A percentile compares a stretch with the other conserved stretches of the same genome.
Conservation (phyloP, 2,329 filamentous ascomycete genomes). For the Trichoderma sp. region DNA sequence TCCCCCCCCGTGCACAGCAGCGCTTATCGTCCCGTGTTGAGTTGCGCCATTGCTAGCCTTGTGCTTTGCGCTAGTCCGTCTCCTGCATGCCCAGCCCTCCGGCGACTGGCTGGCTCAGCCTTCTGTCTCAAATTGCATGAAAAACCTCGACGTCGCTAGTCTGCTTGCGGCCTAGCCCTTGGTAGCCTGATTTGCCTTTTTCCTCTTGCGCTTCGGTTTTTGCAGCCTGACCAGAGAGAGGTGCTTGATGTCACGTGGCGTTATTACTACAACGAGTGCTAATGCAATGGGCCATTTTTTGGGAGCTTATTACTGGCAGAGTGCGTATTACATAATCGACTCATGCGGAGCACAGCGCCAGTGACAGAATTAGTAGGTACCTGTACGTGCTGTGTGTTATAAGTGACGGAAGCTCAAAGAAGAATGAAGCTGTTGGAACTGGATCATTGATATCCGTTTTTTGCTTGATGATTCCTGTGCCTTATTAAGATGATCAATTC, state of each 20-base stretch:
- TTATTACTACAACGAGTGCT: background rate
- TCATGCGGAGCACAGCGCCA: background rate
- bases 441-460: background rate
- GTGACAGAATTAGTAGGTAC: background rate
- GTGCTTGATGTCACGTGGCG: background rate
- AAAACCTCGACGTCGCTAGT: background rate
- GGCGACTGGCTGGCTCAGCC: constrained; percentile 11
- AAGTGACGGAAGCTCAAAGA: background rate
- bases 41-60: constrained; percentile 16
- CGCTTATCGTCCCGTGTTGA: constrained; percentile 7
- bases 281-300: too few species aligned
- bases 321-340: background rate
- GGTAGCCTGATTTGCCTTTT: constrained; percentile 3
- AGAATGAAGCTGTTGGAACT: background rate
- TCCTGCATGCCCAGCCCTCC: constrained; percentile 9
- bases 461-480: too few species aligned
- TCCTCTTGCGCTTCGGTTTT: background rate
- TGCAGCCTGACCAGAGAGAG: background rate
- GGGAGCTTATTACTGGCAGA: background rate
- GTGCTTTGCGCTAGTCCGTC: constrained; percentile 1
- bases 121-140: constrained; percentile 14
- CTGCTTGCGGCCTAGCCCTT: background rate
- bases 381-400: background rate
- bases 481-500: background rate
- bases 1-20: too few species aligned